phyloP scores from a whole-genome alignment of 2,329 filamentous ascomycete species.

The Arthroderma uncinatum region DNA sequence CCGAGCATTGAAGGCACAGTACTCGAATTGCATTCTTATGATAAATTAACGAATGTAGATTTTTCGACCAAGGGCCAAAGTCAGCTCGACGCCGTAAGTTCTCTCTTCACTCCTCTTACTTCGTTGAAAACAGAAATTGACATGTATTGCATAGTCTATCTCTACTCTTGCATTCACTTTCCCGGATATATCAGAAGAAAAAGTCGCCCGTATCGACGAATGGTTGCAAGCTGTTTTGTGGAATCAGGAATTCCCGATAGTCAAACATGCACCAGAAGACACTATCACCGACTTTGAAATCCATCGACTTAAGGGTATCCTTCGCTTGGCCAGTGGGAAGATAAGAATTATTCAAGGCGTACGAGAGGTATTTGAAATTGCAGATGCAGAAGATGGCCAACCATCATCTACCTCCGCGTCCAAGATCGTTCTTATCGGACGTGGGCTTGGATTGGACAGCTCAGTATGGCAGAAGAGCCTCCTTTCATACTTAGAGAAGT shows the following conservation, averaged over 20 bases:
- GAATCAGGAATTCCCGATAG: conserved; percentile 43
- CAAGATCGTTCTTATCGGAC: conserved; percentile 40
- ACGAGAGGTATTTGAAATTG: conserved; percentile 83
- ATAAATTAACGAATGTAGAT: conserved; percentile 63
- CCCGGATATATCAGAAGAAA: conserved; percentile 45
- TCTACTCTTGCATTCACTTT: conserved; percentile 67
- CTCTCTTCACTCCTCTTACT: not conserved
- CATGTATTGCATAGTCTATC: conserved; percentile 50
- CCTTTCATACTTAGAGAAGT: not conserved
- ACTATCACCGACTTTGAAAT: conserved; percentile 54
- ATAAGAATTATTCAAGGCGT: conserved; percentile 77
- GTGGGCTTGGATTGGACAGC: conserved; percentile 28
- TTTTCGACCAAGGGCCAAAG: conserved; percentile 69
- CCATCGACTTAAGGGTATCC: conserved; percentile 73
- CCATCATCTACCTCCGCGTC: conserved; percentile 21
- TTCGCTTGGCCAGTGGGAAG: conserved; percentile 53
- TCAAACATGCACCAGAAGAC: not conserved
- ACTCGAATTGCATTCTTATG: conserved; percentile 86
- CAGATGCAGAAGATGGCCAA: conserved; percentile 43
- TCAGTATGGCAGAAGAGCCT: conserved; percentile 28
- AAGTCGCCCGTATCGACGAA: conserved; percentile 56
- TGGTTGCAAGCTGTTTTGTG: conserved; percentile 80
- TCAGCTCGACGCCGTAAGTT: conserved; percentile 70
- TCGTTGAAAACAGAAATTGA: not conserved
- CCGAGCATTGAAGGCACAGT: conserved; percentile 75